phyloP scores from a whole-genome alignment of 1,284 basidiomycete genomes.

The Sanghuangporus weigelae region DNA sequence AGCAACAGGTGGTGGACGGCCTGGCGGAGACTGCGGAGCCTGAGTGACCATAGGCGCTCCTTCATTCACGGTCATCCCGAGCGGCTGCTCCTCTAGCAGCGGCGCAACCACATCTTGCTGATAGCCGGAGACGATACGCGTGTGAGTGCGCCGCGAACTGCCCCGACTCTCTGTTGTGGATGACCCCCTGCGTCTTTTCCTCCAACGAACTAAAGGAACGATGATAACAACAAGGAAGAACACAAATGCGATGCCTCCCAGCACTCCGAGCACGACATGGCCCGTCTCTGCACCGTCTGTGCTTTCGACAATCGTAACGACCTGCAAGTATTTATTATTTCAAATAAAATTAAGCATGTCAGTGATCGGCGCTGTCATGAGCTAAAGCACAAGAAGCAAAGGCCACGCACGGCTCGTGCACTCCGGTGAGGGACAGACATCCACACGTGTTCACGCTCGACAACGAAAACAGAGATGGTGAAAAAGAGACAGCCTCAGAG shows the following conservation, averaged over 20 bases:
- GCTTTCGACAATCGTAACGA: neutral
- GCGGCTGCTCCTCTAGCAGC: slow-evolving; percentile 10
- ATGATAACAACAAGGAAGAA: slow-evolving; percentile 11
- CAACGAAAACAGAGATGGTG: neutral
- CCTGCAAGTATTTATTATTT: neutral
- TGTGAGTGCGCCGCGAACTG: slow-evolving; percentile 6
- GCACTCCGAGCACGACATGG: slow-evolving; percentile 12
- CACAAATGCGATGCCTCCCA: slow-evolving; percentile 10
- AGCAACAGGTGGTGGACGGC: neutral
- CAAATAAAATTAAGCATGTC: neutral
- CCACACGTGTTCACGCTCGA: neutral
- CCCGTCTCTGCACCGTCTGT: neutral
- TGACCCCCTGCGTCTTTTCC: neutral
- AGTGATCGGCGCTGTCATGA: neutral
- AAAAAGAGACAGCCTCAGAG: neutral
- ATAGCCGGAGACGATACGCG: neutral
- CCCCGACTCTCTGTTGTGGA: slow-evolving; percentile 7
- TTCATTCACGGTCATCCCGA: neutral
- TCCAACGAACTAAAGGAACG: slow-evolving; percentile 13
- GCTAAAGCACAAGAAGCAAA: neutral
- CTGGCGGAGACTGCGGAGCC: neutral
- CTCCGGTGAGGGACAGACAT: neutral
- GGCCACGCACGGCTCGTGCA: neutral
- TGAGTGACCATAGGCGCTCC: slow-evolving; percentile 1
- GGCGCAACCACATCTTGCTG: slow-evolving; percentile 3